Base-by-base conservation (phyloP, 176 grass and related monocot species). In the Hsuehochloa calcarea region DNA sequence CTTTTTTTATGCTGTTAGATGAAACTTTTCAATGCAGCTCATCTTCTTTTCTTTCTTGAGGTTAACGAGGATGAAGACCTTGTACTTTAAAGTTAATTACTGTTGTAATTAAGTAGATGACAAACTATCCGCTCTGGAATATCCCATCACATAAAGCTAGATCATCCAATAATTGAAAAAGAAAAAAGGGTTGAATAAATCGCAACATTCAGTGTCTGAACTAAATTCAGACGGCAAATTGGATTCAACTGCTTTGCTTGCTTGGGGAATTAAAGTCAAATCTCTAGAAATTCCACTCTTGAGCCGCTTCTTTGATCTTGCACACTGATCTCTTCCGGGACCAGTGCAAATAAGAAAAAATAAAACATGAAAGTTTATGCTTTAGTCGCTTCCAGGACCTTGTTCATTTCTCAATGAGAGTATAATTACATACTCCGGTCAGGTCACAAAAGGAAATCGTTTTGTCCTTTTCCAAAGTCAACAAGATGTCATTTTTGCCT, bases 21-120 rank as follows among this genome's bases (percentile, higher is more conserved):
- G 35, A n/a, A 10, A 22, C n/a, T 74, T 86, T 80, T 40, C 3
- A 1, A 10, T 78, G 10, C 16, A 52, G 52, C 73, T 76, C n/a
- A 88, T 63, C 64, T 50, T 72, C 11, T 70, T 29, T 70, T 78
- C 44, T 47, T 61, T 70, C 64, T 20, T 10, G 38, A 46, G 39
- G 5, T 12, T 47, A 29, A 38, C 8, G 70, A 55, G 12, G 41
- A 65, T 37, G 44, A 73, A 44, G n/a, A 76, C 7, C 22, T 39
- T 62, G 25, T 37, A 46, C 14, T 31, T 13, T 63, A 43, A 70
- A 51, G 31, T 1, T 46, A 29, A 29, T 46, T 39, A 29, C 22
- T 25, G 3, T 9, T 16, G 40, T 6, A 64, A 81, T 79, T 35
- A 68, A 74, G 59, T 74, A 45, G 78, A 56, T 31, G 39, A 65